A percentile compares a stretch with the other conserved stretches of the same genome.
Evolutionary conservation across 768 basidiomycete genomes (phyloP).

Genomic region (Trametes cinnabarina): DNA sequence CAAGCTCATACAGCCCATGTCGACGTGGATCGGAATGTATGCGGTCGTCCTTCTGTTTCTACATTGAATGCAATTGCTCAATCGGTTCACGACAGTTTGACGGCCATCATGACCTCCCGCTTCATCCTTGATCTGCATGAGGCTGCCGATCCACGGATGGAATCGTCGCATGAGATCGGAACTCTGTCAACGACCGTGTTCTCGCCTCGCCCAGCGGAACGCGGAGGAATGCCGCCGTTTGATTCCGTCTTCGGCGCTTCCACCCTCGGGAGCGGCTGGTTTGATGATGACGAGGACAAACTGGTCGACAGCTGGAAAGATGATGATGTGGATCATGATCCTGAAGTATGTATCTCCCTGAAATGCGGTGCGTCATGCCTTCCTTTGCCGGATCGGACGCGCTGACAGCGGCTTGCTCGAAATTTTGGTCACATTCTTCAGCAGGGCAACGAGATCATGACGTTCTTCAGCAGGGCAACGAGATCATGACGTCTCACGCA

Average conservation of each 20-base stretch:
- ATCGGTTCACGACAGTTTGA: not conserved
- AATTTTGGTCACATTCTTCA: too few species aligned
- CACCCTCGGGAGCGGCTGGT: not conserved
- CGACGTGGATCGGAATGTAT: constrained; percentile 6
- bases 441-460: too few species aligned
- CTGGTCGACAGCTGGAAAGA: too few species aligned
- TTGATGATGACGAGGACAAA: not conserved
- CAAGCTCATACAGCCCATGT: constrained; percentile 7
- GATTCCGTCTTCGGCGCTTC: not conserved
- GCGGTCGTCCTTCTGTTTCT: not conserved
- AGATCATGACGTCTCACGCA: too few species aligned
- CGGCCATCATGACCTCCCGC: constrained; percentile 8
- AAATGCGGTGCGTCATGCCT: too few species aligned
- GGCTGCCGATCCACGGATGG: not conserved
- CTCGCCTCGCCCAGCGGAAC: not conserved
- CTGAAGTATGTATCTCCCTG: too few species aligned
- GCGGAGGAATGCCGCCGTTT: not conserved
- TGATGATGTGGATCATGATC: too few species aligned
- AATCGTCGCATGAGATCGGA: not conserved
- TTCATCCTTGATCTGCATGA: constrained; percentile 11
- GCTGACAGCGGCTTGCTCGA: too few species aligned
- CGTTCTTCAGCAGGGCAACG: too few species aligned
- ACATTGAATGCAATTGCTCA: too few species aligned
- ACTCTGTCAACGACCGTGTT: not conserved
- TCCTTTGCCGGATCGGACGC: too few species aligned